Percentiles rank a stretch among this genome's conserved stretches.
Conservation (phyloP, 2,329 filamentous ascomycete genomes). For the Cladosporium velox region DNA sequence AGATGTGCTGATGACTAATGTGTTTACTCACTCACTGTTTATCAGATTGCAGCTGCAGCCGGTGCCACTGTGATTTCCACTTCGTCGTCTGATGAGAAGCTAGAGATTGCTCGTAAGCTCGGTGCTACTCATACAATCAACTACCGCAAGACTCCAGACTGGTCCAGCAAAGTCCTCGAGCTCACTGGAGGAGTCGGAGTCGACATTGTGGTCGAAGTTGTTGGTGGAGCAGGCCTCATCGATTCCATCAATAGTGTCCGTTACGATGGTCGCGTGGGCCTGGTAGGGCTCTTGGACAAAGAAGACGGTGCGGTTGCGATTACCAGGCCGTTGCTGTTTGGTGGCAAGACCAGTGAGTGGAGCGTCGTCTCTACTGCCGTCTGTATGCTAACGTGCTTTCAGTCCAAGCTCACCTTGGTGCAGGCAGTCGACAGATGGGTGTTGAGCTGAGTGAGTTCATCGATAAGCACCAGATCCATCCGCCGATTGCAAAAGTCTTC, state of each 20-base stretch:
- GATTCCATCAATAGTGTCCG: slow-evolving; percentile 43
- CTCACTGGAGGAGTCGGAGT: slow-evolving; percentile 43
- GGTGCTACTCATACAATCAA: slow-evolving; percentile 62
- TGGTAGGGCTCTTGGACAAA: slow-evolving; percentile 34
- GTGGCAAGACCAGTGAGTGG: slow-evolving; percentile 25
- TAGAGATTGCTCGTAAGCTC: slow-evolving; percentile 52
- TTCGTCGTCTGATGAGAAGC: slow-evolving; percentile 59
- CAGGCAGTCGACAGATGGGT: slow-evolving; percentile 47
- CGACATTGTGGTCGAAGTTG: slow-evolving; percentile 53
- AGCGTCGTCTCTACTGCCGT: not conserved
- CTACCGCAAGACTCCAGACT: slow-evolving; percentile 58
- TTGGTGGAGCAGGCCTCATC: slow-evolving; percentile 48
- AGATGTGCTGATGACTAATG: too few relatives aligned
- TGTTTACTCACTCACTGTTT: not conserved
- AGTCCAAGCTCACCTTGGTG: slow-evolving; percentile 29
- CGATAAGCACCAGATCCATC: slow-evolving; percentile 42
- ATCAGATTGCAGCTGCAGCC: slow-evolving; percentile 30
- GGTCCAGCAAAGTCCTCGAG: slow-evolving; percentile 58
- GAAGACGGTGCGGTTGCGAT: slow-evolving; percentile 25
- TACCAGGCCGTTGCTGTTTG: slow-evolving; percentile 27
- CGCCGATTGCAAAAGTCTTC: slow-evolving; percentile 42
- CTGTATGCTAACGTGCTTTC: not conserved
- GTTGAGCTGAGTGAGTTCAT: slow-evolving; percentile 43
- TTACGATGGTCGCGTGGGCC: slow-evolving; percentile 40
- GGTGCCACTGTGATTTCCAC: slow-evolving; percentile 57